phyloP scores from a whole-genome alignment of 2,329 filamentous ascomycete genomes.

The Coniochaeta prunicola region DNA sequence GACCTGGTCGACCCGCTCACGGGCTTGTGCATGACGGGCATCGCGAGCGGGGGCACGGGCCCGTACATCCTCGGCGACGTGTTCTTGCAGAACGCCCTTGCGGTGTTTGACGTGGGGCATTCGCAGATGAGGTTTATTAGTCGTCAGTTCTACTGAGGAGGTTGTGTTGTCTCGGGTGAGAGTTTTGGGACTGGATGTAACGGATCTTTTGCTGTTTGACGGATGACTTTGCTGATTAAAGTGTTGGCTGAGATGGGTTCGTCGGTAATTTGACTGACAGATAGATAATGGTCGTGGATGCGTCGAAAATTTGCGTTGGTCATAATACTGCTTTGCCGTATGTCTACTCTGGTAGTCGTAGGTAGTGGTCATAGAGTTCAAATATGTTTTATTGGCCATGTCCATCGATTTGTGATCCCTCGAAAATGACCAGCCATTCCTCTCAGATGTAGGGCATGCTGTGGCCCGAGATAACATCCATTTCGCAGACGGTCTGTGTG shows the following conservation, averaged over 20 bases:
- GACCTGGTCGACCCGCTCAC: conserved; percentile 34
- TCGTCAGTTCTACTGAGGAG: neutral
- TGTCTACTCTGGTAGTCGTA: neutral
- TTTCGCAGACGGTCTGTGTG: too few relatives aligned
- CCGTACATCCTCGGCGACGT: conserved; percentile 42
- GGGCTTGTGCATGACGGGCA: conserved; percentile 39
- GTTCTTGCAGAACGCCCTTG: conserved; percentile 43
- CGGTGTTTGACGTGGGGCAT: conserved; percentile 26
- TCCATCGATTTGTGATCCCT: neutral
- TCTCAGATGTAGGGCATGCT: too few relatives aligned
- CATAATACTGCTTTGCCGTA: neutral
- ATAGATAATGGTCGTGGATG: neutral
- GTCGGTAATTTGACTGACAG: conserved; percentile 1
- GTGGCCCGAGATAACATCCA: too few relatives aligned
- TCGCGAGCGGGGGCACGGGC: conserved; percentile 34
- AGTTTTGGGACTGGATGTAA: neutral
- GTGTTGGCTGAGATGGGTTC: neutral
- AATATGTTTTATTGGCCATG: neutral
- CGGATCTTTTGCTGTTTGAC: neutral
- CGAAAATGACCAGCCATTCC: neutral
- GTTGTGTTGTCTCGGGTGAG: neutral
- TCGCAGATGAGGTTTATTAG: conserved; percentile 18
- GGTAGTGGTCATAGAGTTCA: neutral
- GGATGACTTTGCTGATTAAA: neutral
- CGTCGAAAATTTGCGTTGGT: neutral